These are phyloP conservation scores for Dactylella cylindrospora DNA, from an alignment of 2,329 filamentous ascomycete species.

Conservation along the genomic window DNA sequence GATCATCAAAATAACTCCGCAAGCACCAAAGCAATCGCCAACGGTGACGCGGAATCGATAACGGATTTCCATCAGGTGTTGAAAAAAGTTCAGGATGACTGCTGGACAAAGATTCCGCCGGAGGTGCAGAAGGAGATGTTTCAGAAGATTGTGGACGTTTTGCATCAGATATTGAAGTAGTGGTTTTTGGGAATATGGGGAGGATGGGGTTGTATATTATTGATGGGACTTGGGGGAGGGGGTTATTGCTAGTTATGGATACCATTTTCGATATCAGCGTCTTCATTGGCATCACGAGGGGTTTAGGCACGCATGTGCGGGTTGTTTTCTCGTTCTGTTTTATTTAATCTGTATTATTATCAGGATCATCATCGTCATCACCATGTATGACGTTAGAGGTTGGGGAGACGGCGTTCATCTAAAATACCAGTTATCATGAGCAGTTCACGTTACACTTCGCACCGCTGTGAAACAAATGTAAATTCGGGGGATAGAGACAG, in stretches of 20 bases:
- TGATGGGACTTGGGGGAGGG: not conserved
- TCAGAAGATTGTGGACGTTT: constrained; percentile 20
- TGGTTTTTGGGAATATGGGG: not conserved
- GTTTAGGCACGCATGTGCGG: too few species aligned
- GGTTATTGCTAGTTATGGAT: too few species aligned
- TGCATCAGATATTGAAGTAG: constrained; percentile 36
- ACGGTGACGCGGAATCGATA: constrained; percentile 17
- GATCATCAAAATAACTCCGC: constrained; percentile 24
- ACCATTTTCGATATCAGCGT: too few species aligned
- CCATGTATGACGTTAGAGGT: too few species aligned
- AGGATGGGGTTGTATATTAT: constrained; percentile 2
- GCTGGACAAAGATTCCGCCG: constrained; percentile 37
- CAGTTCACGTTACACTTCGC: too few species aligned
- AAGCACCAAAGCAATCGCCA: not conserved
- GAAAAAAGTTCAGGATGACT: constrained; percentile 23
- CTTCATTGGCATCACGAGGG: too few species aligned
- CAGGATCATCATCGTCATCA: too few species aligned
- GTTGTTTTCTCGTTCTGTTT: not conserved
- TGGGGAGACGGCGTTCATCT: too few species aligned
- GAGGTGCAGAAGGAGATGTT: constrained; percentile 42
- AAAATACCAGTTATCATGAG: too few species aligned
- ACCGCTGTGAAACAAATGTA: too few species aligned
- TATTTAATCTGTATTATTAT: not conserved
- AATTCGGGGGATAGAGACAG: too few species aligned
- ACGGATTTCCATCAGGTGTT: constrained; percentile 37